Percentiles rank a stretch among this genome's conserved stretches.
Conservation (phyloP, 345 rosid species). For the Murraya koenigii region DNA sequence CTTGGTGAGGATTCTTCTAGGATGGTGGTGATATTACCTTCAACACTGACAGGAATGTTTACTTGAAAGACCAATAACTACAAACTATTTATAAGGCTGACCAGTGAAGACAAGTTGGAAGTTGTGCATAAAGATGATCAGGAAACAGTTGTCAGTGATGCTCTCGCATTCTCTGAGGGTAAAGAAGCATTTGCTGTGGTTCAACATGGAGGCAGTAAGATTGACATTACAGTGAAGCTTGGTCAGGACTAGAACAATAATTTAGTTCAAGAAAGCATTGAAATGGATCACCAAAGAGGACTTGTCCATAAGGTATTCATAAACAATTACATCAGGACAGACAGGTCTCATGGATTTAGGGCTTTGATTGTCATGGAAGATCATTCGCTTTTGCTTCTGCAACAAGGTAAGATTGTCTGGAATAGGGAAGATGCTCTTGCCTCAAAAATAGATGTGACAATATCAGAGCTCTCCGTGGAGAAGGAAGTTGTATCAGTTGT, state of each 20-base stretch:
- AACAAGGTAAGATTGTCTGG: conserved; percentile 96
- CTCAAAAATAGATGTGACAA: conserved; percentile 77
- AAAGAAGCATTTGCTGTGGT: conserved; percentile 69
- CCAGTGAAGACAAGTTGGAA: conserved; percentile 60
- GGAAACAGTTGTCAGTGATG: conserved; percentile 72
- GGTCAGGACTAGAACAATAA: conserved; percentile 60
- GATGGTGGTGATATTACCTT: conserved; percentile 50
- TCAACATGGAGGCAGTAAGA: conserved; percentile 56
- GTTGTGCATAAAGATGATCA: conserved; percentile 54
- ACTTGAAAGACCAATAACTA: conserved; percentile 43
- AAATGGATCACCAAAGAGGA: conserved; percentile 72
- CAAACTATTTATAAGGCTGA: conserved; percentile 51
- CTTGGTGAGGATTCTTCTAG: conserved; percentile 54
- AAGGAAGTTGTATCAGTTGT: conserved; percentile 90
- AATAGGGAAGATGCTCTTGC: conserved; percentile 95
- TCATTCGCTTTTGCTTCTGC: conserved; percentile 86
- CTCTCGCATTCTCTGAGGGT: conserved; percentile 58
- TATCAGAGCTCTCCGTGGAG: conserved; percentile 84
- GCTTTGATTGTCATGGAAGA: conserved; percentile 98
- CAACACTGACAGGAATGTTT: conserved; percentile 55
- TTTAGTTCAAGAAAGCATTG: conserved; percentile 69
- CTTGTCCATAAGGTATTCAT: conserved; percentile 82
- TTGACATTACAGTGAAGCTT: conserved; percentile 73
- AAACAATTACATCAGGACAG: conserved; percentile 88
- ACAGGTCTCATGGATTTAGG: conserved; percentile 91